Percentiles rank a stretch among this genome's conserved stretches.
Evolutionary conservation across 1,284 basidiomycete species (phyloP).

Genomic region (Psilocybe mexicana): DNA sequence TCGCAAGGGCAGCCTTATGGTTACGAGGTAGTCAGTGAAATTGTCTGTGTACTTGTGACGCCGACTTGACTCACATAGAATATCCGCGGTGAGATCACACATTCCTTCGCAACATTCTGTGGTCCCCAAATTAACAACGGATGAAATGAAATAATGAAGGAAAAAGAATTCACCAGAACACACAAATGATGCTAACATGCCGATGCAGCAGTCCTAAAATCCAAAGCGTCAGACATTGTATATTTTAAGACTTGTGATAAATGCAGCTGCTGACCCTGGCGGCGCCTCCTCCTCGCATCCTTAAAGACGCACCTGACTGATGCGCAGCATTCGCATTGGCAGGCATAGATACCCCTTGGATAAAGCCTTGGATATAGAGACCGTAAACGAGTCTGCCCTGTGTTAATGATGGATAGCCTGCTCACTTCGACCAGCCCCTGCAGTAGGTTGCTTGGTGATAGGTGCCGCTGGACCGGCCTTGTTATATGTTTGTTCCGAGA

Average conservation of each 20-base stretch:
- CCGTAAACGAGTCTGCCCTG: background rate
- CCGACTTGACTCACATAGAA: constrained; percentile 13
- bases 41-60: background rate
- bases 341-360: constrained; percentile 18
- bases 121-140: background rate
- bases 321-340: constrained; percentile 14
- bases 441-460: background rate
- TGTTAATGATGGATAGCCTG: background rate
- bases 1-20: constrained; percentile 18
- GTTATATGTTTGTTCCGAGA: background rate
- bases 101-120: constrained; percentile 4
- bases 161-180: constrained; percentile 8
- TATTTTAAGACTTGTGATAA: background rate
- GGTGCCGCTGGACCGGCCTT: background rate
- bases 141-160: background rate
- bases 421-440: background rate
- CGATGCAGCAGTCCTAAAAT: constrained; percentile 17
- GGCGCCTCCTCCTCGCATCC: constrained; percentile 15
- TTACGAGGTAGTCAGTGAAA: background rate
- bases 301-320: constrained; percentile 5
- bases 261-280: constrained; percentile 7
- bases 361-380: constrained; percentile 18
- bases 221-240: background rate
- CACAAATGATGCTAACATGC: constrained; percentile 12
- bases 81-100: constrained; percentile 15